Evolutionary conservation across 345 rosid species (phyloP).

Genomic region (Fremontodendron californicum): DNA sequence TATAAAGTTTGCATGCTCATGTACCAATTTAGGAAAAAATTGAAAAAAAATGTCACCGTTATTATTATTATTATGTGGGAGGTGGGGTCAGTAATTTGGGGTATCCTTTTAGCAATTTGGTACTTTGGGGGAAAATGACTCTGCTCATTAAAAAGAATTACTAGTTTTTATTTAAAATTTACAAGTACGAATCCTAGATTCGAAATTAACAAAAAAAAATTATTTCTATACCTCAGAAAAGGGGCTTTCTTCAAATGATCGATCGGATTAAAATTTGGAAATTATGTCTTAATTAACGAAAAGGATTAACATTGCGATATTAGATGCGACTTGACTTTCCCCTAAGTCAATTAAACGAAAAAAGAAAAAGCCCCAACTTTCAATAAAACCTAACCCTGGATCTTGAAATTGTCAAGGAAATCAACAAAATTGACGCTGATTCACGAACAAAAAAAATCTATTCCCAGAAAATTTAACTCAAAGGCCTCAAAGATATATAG

Average conservation of each 20-base stretch:
- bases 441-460: neutral
- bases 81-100: neutral
- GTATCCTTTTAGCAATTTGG: slow-evolving; percentile 1
- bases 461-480: neutral
- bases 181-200: neutral
- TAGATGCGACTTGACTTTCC: neutral
- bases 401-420: slow-evolving; percentile 16
- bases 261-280: slow-evolving; percentile 18
- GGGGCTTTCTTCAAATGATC: slow-evolving; percentile 17
- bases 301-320: neutral
- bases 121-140: neutral
- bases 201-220: neutral
- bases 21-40: neutral
- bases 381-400: slow-evolving; percentile 34
- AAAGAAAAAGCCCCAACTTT: slow-evolving; percentile 22
- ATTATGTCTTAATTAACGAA: neutral
- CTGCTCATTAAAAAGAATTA: neutral
- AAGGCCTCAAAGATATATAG: slow-evolving; percentile 18
- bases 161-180: neutral
- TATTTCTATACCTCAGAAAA: slow-evolving; percentile 24
- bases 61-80: neutral
- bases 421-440: slow-evolving; percentile 11
- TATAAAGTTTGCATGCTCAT: neutral
- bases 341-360: slow-evolving; percentile 7
- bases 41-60: neutral